Base-by-base conservation (phyloP, 2,329 filamentous ascomycete species). In the Epichloe glyceriae region DNA sequence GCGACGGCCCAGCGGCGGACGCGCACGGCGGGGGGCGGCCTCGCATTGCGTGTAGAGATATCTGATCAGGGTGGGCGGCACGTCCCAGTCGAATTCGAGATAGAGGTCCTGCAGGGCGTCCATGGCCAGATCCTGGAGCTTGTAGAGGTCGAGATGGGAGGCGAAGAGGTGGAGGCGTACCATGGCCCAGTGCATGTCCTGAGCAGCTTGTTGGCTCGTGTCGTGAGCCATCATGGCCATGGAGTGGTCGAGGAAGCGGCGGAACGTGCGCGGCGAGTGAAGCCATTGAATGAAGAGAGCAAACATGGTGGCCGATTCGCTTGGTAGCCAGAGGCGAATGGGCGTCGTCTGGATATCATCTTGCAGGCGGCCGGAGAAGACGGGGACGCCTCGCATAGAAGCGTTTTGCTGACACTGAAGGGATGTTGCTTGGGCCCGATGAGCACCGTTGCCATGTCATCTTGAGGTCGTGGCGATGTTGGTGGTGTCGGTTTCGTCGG, bases 91-190 rank as follows among this genome's bases (percentile, higher is more conserved):
- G 59, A 73, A 71, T 14, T 72, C 70, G 39, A 81, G 73, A 59
- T 80, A 79, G 15, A 81, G 62, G 57, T 81, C 78, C 61, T 80
- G 78, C 17, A 80, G 63, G 38, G 73, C 72, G 56, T 81, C 78
- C 71, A 80, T 79, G 59, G 75, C 70, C 17, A 70, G 63, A 60
- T 81, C 78, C 57, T 81, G 78, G 8, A 80, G 67, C 8, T 67
- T 67, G 30, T 70, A 62, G 3, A 79, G 64, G 46, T 69, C 69
- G 56, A 78, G 70, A 50, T 70, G 65, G 3, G 76, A 71, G 42
- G 76, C 78, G 62, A 80, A 80, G 48, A 81, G 67, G 57, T 81
- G 78, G 12, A 80, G 67, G 37, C 72, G 71, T 49, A 80, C 73
- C 6, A 80, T 67, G 53, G 74, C 72, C 74, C 75, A 79, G 61